Evolutionary conservation across 371 early-diverging fungal species (phyloP).

Genomic region (Dinochytrium kinnereticum): DNA sequence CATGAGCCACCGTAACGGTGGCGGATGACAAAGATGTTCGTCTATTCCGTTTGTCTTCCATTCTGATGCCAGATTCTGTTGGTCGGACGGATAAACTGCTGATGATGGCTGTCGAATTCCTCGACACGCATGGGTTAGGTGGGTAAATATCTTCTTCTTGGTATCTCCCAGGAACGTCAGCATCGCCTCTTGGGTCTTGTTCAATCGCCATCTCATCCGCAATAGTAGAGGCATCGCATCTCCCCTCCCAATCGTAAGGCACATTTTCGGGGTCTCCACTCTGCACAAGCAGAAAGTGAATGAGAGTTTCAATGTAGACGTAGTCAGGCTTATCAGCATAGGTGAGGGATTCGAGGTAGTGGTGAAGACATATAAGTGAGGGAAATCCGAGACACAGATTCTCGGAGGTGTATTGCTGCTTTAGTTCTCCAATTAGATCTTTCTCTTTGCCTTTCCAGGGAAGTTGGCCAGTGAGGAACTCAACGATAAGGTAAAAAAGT

Average conservation of each 20-base stretch:
- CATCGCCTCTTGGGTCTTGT: neutral
- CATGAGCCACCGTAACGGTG: neutral
- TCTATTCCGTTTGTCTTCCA: neutral
- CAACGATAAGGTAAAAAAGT: slow-evolving; percentile 70
- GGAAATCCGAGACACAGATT: slow-evolving; percentile 57
- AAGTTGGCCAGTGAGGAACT: slow-evolving; percentile 65
- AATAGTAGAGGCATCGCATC: neutral
- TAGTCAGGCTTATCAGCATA: slow-evolving; percentile 64
- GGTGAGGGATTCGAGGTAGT: slow-evolving; percentile 54
- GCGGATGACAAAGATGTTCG: slow-evolving; percentile 3
- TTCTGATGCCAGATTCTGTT: neutral
- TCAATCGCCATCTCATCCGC: neutral
- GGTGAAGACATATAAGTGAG: slow-evolving; percentile 49
- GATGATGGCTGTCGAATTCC: neutral
- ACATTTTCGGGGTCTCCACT: slow-evolving; percentile 19
- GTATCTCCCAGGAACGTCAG: neutral
- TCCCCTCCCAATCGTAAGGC: slow-evolving; percentile 41
- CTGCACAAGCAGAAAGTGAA: slow-evolving; percentile 31
- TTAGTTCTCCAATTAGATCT: slow-evolving; percentile 56
- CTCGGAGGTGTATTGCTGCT: slow-evolving; percentile 44
- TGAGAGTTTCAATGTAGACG: slow-evolving; percentile 30
- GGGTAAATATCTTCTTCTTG: too few relatives aligned
- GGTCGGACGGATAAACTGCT: neutral
- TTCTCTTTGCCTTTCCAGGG: slow-evolving; percentile 76
- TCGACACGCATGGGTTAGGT: too few relatives aligned